Evolutionary conservation across 2,329 filamentous ascomycete genomes (phyloP), one percentile per base, ranked within the genome.

Genomic region (Dendryphion nanum): DNA sequence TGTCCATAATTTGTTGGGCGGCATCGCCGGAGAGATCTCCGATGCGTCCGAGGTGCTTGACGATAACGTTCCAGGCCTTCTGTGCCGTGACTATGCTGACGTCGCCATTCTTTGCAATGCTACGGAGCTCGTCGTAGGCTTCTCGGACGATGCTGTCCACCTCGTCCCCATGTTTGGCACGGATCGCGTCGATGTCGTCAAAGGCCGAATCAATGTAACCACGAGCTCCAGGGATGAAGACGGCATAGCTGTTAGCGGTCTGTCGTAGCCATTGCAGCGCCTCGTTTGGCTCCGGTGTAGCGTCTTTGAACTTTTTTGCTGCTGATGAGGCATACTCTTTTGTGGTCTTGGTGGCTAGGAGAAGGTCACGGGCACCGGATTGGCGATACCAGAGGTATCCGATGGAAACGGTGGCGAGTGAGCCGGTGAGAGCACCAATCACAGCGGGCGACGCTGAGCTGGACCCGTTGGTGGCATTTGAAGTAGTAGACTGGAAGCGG

Each of bases 181-280:
- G 77, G 19, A 89, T 73, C 20, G 75, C 78, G 33, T 89, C 85
- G 30, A 86, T 70, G 50, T 89, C 85, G 17, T 83, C 72, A 64
- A 89, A 90, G 0, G 78, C 79, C 1, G 72, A 66, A 55, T 89
- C 83, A 33, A 89, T 78, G 51, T 85, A 87, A 32, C 73, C 67
- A 19, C 77, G 76, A 2, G 81, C 85, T 10, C 86, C 86, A 0
- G 86, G 86, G 19, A 90, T 77, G 73, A 83, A 86, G 3, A 70
- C 72, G 2, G 83, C 82, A 55, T 89, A 89, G 17, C 80, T 80
- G 57, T 79, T 80, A 18, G 80, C 79, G 10, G 82, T 81, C 40
- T 80, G 70, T 53, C 81, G 80, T 43, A 89, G 75, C 69, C 77
- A 82, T 43, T 76, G 66, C 26, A 86, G 69, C 1, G 84, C 83